Conservation (phyloP, 2,329 filamentous ascomycete genomes). For the Bipolaris bicolor region DNA sequence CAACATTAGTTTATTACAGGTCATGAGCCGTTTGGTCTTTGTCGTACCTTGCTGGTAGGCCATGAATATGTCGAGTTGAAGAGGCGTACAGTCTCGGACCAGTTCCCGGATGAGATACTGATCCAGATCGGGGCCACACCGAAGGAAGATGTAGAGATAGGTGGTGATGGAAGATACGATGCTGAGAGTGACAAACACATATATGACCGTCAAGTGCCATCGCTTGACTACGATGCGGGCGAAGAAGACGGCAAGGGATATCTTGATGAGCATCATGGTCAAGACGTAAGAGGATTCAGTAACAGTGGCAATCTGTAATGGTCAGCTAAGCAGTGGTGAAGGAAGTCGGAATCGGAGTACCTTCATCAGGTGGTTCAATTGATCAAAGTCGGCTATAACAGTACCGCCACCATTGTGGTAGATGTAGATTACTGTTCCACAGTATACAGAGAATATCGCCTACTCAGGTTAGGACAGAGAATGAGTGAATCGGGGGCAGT, state of each 20-base stretch:
- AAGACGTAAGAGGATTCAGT: constrained; percentile 50
- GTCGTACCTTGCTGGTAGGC: constrained; percentile 50
- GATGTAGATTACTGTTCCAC: constrained; percentile 35
- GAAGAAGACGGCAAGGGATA: constrained; percentile 55
- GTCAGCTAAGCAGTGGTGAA: background rate
- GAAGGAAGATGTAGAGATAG: constrained; percentile 59
- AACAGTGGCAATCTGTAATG: constrained; percentile 41
- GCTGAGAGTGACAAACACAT: constrained; percentile 47
- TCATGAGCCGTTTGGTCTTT: background rate
- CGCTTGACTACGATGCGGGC: constrained; percentile 50
- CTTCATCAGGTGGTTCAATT: constrained; percentile 38
- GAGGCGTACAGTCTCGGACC: constrained; percentile 50
- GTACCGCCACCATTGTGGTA: constrained; percentile 43
- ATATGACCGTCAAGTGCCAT: constrained; percentile 50
- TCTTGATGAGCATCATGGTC: constrained; percentile 52
- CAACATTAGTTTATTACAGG: background rate
- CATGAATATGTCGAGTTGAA: constrained; percentile 58
- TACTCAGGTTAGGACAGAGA: constrained; percentile 17
- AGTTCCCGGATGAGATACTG: constrained; percentile 41
- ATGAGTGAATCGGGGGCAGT: background rate
- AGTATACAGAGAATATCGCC: constrained; percentile 46
- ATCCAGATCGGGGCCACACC: constrained; percentile 52
- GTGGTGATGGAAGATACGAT: constrained; percentile 47
- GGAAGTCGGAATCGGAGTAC: constrained; percentile 13
- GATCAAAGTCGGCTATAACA: constrained; percentile 31